Conservation (phyloP, 495 filamentous ascomycete species). For the Penicillium chermesinum region DNA sequence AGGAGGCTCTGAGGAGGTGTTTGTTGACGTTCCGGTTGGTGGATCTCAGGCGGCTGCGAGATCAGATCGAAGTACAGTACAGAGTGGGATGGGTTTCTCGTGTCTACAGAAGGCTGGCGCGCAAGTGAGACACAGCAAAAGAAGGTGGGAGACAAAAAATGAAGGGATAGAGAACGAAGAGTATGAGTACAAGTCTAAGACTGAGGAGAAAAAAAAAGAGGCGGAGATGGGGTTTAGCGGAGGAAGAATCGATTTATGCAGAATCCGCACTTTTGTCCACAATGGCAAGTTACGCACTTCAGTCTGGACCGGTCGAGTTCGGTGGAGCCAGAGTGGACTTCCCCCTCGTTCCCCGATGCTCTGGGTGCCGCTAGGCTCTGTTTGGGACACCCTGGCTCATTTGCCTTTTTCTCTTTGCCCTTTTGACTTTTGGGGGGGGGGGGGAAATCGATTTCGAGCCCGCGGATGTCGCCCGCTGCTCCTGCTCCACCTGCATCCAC, state of each 20-base stretch:
- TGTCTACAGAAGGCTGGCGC: slow-evolving; percentile 2
- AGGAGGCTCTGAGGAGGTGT: not conserved
- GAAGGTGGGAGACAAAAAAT: slow-evolving; percentile 1
- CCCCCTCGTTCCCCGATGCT: not conserved
- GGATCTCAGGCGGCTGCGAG: not conserved
- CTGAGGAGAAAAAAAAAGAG: slow-evolving; percentile 1
- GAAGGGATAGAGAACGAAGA: slow-evolving; percentile 1
- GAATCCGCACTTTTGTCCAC: not conserved
- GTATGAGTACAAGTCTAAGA: not conserved
- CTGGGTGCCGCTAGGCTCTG: not conserved
- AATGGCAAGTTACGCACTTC: too few species aligned
- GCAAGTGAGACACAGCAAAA: not conserved
- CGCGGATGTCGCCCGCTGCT: slow-evolving; percentile 11
- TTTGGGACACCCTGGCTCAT: too few species aligned
- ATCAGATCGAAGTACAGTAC: not conserved
- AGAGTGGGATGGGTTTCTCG: not conserved
- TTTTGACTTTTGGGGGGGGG: too few species aligned
- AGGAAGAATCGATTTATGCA: not conserved
- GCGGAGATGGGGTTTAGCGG: too few species aligned
- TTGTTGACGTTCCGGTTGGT: not conserved
- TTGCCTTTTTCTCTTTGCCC: too few species aligned
- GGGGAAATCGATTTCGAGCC: too few species aligned
- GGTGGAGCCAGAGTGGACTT: slow-evolving; percentile 1
- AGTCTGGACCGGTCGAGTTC: not conserved
- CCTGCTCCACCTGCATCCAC: slow-evolving; percentile 19